These are phyloP conservation scores for Yarrowia porcina DNA, from an alignment of 805 yeast species.

Conservation along the genomic window DNA sequence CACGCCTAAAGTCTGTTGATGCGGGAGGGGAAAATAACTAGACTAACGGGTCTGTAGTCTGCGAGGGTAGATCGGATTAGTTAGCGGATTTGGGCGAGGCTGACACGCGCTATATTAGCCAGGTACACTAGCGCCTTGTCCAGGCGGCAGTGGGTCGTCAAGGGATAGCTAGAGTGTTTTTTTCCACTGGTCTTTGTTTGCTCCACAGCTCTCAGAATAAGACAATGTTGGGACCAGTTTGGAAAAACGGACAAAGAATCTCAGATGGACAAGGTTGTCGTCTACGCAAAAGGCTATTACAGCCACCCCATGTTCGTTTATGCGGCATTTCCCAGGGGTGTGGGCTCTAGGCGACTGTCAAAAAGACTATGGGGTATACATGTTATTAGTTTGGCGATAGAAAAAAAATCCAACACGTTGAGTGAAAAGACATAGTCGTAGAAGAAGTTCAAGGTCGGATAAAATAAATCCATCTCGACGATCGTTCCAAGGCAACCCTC, in stretches of 20 bases:
- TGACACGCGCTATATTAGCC: neutral
- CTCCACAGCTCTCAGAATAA: neutral
- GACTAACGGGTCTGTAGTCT: conserved; percentile 9
- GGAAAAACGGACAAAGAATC: neutral
- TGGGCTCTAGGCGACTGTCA: neutral
- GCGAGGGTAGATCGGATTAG: neutral
- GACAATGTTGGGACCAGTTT: neutral
- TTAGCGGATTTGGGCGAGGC: neutral
- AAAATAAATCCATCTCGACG: too few relatives aligned
- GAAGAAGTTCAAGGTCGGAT: too few relatives aligned
- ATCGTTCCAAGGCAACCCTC: neutral
- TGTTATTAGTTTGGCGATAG: too few relatives aligned
- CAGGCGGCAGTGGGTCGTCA: neutral
- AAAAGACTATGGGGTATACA: neutral
- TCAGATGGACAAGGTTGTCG: conserved; percentile 4
- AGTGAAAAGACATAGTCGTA: too few relatives aligned
- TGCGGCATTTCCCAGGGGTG: conserved; percentile 23
- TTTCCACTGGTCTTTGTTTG: neutral
- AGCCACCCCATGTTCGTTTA: conserved; percentile 17
- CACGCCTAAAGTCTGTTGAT: neutral
- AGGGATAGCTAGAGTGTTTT: neutral
- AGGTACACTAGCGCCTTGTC: neutral
- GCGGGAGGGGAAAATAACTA: neutral
- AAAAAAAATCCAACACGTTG: too few relatives aligned
- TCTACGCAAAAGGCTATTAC: neutral